Conservation (phyloP, 176 grass and related monocot genomes). For the Poa annua region DNA sequence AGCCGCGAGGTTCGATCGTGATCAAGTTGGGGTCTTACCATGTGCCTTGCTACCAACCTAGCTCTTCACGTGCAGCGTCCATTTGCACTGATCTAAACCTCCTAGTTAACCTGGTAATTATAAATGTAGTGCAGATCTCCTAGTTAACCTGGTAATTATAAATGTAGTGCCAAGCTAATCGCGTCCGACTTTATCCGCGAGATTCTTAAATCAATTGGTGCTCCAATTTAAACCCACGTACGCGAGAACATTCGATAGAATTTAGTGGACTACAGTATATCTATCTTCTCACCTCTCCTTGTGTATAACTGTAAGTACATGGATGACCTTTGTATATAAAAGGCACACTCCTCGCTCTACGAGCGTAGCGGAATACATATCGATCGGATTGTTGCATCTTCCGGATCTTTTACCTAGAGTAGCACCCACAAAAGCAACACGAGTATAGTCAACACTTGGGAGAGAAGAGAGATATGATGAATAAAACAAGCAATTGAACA, state of each 20-base stretch:
- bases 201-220: background rate
- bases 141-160: no score
- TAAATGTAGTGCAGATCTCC: no score
- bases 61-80: constrained; percentile 49
- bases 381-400: no score
- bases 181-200: background rate
- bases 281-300: no score
- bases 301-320: background rate
- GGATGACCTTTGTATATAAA: background rate
- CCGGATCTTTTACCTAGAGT: background rate
- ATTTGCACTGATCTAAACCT: no score
- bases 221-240: no score
- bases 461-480: background rate
- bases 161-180: background rate
- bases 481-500: background rate
- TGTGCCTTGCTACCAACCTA: constrained; percentile 29
- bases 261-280: no score
- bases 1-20: constrained; percentile 14
- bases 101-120: no score
- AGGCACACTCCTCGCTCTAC: background rate
- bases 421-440: background rate
- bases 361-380: background rate
- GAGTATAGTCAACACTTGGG: background rate
- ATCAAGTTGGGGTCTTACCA: constrained; percentile 22
- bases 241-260: no score